Evolutionary conservation across 495 filamentous ascomycete genomes (phyloP).

Genomic region (Lepraria neglecta): DNA sequence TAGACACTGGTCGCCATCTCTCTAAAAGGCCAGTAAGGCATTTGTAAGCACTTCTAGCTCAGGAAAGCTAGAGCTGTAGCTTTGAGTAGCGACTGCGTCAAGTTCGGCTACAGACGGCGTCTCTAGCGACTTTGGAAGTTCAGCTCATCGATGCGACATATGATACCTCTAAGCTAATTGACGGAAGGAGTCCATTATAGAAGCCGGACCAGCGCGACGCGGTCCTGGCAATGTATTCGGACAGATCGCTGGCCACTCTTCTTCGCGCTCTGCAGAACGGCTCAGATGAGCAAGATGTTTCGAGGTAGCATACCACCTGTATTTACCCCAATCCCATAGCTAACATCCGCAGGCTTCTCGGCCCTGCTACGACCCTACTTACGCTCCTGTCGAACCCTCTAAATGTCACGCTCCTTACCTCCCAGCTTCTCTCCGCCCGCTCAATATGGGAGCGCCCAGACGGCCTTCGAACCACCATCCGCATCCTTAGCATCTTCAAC

Average conservation of each 20-base stretch:
- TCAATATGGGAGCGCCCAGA: slow-evolving; percentile 77
- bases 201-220: not conserved
- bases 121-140: no score
- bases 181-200: no score
- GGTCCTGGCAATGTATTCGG: slow-evolving; percentile 19
- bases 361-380: slow-evolving; percentile 73
- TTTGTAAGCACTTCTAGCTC: not conserved
- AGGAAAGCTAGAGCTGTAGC: not conserved
- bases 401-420: slow-evolving; percentile 82
- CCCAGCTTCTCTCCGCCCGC: slow-evolving; percentile 79
- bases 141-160: no score
- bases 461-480: slow-evolving; percentile 64
- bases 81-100: no score
- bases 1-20: not conserved
- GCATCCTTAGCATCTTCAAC: slow-evolving; percentile 82
- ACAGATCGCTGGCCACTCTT: slow-evolving; percentile 46
- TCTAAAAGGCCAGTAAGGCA: not conserved
- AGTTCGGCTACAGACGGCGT: not conserved
- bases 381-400: slow-evolving; percentile 81
- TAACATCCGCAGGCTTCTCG: slow-evolving; percentile 54
- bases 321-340: not conserved
- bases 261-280: slow-evolving; percentile 47
- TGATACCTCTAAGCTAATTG: no score
- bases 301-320: slow-evolving; percentile 38
- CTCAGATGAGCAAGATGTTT: slow-evolving; percentile 47